These are phyloP conservation scores for Botrytis aclada DNA, from an alignment of 2,329 filamentous ascomycete genomes.

Conservation along the genomic window DNA sequence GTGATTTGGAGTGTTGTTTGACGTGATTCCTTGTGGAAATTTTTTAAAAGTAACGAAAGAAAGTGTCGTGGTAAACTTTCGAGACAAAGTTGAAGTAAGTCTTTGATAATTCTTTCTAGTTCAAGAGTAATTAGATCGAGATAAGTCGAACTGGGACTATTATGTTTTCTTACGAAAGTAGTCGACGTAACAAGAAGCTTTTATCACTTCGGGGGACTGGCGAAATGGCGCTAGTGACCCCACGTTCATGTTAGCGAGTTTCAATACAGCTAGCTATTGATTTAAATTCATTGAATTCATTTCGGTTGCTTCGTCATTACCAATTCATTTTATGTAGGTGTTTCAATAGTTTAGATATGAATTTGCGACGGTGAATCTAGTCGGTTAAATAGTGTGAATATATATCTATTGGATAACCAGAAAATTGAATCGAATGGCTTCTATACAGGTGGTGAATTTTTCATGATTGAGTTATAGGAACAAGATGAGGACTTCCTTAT, in stretches of 20 bases:
- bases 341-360: fast-evolving
- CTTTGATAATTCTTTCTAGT: fast-evolving
- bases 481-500: not conserved
- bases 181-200: not conserved
- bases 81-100: not conserved
- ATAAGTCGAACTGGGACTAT: not conserved
- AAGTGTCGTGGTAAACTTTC: not conserved
- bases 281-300: not conserved
- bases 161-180: not conserved
- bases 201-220: not conserved
- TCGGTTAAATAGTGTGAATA: not conserved
- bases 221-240: not conserved
- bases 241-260: not conserved
- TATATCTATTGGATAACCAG: not conserved
- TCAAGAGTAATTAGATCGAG: not conserved
- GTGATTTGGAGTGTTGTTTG: not conserved
- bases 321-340: not conserved
- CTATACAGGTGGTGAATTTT: too few species aligned
- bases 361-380: not conserved
- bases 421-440: not conserved
- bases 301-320: not conserved
- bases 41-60: fast-evolving
- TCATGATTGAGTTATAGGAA: not conserved
- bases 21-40: fast-evolving
- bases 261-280: not conserved